Percentiles rank a stretch among this genome's conserved stretches.
Conservation (phyloP, 2,329 filamentous ascomycete species). For the Bipolaris gigantea region DNA sequence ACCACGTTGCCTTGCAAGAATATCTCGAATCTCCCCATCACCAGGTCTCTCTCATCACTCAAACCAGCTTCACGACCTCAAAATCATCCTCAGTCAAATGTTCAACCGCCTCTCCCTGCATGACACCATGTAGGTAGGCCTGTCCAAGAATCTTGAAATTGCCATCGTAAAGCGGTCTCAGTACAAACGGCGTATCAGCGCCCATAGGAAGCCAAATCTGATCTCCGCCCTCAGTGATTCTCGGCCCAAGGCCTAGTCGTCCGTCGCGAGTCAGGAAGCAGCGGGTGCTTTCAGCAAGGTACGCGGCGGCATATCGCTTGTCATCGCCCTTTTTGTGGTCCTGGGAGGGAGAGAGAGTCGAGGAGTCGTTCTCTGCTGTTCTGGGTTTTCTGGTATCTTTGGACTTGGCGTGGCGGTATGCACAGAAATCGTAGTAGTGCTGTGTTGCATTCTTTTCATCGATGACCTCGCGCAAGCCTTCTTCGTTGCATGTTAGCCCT, state of each 20-base stretch:
- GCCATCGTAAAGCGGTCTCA: slow-evolving; percentile 2
- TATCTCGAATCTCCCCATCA: not conserved
- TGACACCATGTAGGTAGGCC: not conserved
- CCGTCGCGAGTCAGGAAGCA: slow-evolving; percentile 4
- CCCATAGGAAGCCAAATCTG: slow-evolving; percentile 16
- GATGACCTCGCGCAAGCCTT: not conserved
- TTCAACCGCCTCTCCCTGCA: not conserved
- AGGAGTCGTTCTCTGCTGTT: not conserved
- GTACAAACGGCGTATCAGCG: slow-evolving; percentile 10
- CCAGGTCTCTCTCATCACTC: not conserved
- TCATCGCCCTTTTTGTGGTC: not conserved
- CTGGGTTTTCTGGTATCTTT: not conserved
- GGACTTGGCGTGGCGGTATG: not conserved
- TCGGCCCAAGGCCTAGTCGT: slow-evolving; percentile 13
- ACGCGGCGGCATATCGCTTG: not conserved
- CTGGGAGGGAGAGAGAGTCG: not conserved
- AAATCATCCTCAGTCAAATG: not conserved
- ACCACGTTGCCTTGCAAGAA: too few species aligned
- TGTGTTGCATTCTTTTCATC: not conserved
- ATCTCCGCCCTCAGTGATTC: not conserved
- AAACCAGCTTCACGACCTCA: not conserved
- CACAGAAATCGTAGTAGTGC: not conserved
- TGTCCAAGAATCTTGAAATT: not conserved
- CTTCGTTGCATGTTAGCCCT: not conserved
- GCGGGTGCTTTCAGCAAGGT: not conserved